A percentile compares a stretch with the other conserved stretches of the same genome.
Evolutionary conservation across 805 yeast species (phyloP).

Genomic region (Candida orba): DNA sequence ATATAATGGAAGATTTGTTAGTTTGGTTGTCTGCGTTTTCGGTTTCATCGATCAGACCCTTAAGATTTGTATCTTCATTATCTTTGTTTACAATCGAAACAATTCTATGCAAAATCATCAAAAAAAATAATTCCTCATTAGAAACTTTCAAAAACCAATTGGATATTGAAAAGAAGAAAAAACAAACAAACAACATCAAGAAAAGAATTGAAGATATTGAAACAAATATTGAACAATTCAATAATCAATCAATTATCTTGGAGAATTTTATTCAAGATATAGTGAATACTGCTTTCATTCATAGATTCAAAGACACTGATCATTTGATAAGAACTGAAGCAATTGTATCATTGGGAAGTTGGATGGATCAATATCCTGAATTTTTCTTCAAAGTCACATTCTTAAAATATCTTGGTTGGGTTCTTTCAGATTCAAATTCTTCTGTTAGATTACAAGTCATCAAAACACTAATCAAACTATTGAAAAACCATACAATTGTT

Average conservation of each 20-base stretch:
- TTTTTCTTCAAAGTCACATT: conserved; percentile 61
- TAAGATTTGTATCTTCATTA: conserved; percentile 61
- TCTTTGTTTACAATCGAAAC: conserved; percentile 55
- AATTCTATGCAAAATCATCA: conserved; percentile 44
- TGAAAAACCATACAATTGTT: conserved; percentile 38
- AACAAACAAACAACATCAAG: conserved; percentile 30
- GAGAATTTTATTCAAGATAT: conserved; percentile 58
- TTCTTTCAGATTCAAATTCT: conserved; percentile 62
- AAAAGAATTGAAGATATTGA: conserved; percentile 42
- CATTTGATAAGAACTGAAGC: conserved; percentile 66
- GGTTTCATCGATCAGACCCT: conserved; percentile 59
- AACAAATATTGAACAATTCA: conserved; percentile 33
- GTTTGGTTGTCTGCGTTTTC: conserved; percentile 76
- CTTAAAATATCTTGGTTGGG: conserved; percentile 77
- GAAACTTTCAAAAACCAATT: conserved; percentile 33
- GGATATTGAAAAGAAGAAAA: conserved; percentile 25
- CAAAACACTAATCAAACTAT: conserved; percentile 44
- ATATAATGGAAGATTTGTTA: conserved; percentile 46
- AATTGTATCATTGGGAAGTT: conserved; percentile 50
- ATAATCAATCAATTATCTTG: conserved; percentile 44
- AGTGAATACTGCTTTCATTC: conserved; percentile 58
- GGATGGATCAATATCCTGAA: conserved; percentile 71
- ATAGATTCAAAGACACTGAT: conserved; percentile 77
- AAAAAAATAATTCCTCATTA: conserved; percentile 28
- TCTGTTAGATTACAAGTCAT: conserved; percentile 61